Base-by-base conservation (phyloP, 2,329 filamentous ascomycete genomes). In the Phaeosphaeriaceae sp. region DNA sequence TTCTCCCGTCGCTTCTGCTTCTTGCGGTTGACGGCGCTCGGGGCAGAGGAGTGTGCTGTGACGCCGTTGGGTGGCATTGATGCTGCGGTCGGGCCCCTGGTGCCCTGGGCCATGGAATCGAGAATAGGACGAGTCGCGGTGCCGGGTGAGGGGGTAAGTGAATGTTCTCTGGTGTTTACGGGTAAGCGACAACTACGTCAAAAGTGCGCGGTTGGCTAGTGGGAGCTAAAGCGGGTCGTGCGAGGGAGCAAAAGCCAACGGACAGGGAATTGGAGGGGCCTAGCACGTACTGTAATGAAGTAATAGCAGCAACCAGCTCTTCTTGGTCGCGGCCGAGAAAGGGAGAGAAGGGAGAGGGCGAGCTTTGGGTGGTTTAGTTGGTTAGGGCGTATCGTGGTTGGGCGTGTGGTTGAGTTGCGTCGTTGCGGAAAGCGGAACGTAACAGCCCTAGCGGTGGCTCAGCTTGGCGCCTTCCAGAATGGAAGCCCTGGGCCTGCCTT, bases 1-100 rank as follows among this genome's bases (percentile, higher is more conserved):
- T 97, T 97, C 69, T 90, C 88, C 60, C 92, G 85, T 61, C 92
- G 86, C 81, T 96, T 97, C 74, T 94, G 89, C 80, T 97, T 97
- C 81, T 97, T 97, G 70, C 90, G 86, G 76, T 96, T 97, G 42
- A 92, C 87, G 7, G 80, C 68, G 36, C 78, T 79, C 36, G 79
- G 64, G 50, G 56, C 64, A 48, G 58, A 62, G 15, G 73, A 52
- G 35, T 66, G 61, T 36, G 70, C 60, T 42, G 70, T 68, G 58
- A 75, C 64, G 62, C 74, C 75, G 68, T 77, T 78, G 61, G 63
- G 53, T 26, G 71, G 50, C 54, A 63, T 60, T 33, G 74, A 66
- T 28, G 61, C 66, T 50, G 60, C 53, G 47, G 61, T 48, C 33
- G 67, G 60, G 45, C 52, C 60, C 60, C 61, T 66, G 20, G 64